These are phyloP conservation scores for Tolypocladium tropicale DNA, from an alignment of 2,329 filamentous ascomycete genomes.

Conservation along the genomic window DNA sequence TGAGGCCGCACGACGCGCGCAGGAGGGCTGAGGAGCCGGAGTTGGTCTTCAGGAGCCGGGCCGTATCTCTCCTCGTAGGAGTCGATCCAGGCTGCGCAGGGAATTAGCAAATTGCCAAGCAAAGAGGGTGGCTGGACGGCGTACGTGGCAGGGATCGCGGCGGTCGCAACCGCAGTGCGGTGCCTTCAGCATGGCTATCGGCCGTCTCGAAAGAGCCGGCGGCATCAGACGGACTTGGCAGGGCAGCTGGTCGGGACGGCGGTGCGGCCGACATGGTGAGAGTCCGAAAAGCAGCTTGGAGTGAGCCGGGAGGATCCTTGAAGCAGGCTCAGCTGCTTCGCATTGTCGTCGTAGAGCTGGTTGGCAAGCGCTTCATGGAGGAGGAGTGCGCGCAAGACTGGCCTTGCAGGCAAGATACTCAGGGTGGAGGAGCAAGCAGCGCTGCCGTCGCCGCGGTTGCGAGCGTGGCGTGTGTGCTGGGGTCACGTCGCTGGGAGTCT, in stretches of 20 bases:
- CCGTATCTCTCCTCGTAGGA: conserved; percentile 34
- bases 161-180: conserved; percentile 11
- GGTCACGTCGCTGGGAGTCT: not conserved
- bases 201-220: conserved; percentile 4
- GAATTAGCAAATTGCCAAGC: conserved; percentile 5
- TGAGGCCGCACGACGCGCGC: conserved; percentile 26
- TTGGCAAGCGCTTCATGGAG: not conserved
- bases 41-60: conserved; percentile 24
- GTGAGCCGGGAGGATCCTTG: not conserved
- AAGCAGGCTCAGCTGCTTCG: not conserved
- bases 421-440: not conserved
- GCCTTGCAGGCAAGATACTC: not conserved
- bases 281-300: not conserved
- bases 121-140: conserved; percentile 1
- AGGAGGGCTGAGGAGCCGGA: conserved; percentile 27
- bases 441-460: not conserved
- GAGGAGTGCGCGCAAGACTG: not conserved
- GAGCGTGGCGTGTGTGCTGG: not conserved
- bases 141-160: conserved; percentile 20
- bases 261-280: conserved; percentile 7
- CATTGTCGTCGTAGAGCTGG: not conserved
- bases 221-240: conserved; percentile 5
- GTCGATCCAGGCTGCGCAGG: conserved; percentile 36
- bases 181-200: conserved; percentile 6
- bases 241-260: conserved; percentile 4